Evolutionary conservation across 164 flowering plant species (phyloP), one percentile per base, ranked within the genome.

Genomic region (Cinnamomum micranthum): DNA sequence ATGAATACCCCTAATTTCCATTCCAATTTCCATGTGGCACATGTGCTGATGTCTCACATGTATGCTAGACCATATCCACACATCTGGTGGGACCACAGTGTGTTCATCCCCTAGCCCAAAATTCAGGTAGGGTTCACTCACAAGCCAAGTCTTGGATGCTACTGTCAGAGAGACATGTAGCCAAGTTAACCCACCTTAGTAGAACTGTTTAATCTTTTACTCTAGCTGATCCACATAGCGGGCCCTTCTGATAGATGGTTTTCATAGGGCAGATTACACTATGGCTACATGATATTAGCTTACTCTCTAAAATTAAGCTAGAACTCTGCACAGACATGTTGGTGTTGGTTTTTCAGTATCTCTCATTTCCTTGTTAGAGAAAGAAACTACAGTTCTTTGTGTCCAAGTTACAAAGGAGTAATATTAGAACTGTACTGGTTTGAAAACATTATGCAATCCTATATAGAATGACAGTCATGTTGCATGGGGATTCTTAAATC

Each of bases 401-500:
- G 60, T 55, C 60, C 60, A 55, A 55, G 20, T 55, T 55, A 19
- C 19, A 14, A 17, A 17, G 60, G 60, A 14, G 7, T 67, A 41
- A 25, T 15, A 20, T 52, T 55, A 69, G 25, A 20, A 62, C 13
- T 20, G 14, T 17, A 25, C 63, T 47, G 3, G 27, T 68, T 76
- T 55, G 6, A 62, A 7, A 50, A 70, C 33, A 3, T 58, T 55
- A 17, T n/a, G 24, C 17, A 52, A 55, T 70, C 7, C 22, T n/a
- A 77, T n/a, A n/a, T n/a, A n/a, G n/a, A n/a, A n/a, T n/a, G n/a
- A n/a, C n/a, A n/a, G n/a, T n/a, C n/a, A n/a, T 81, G 51, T 80
- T 84, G 84, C 89, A 91, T 90, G 96, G 84, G 75, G 90, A 87
- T 71, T 79, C 82, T 76, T 69, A n/a, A n/a, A n/a, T n/a, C n/a